Conservation (phyloP, 2,329 filamentous ascomycete species). For the Dactylellina haptotyla region DNA sequence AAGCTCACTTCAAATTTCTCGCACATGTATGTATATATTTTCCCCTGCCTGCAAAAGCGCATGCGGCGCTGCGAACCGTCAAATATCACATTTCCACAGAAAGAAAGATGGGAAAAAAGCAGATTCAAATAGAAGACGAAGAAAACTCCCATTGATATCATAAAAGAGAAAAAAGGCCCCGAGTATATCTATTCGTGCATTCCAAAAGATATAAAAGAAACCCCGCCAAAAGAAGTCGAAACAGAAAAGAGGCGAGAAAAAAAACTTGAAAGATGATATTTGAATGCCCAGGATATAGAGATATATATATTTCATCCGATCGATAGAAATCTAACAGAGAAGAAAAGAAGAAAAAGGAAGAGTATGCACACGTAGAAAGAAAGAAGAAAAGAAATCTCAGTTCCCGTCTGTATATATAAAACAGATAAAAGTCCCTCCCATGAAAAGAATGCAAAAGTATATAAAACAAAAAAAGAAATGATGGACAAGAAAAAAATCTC, state of each 20-base stretch:
- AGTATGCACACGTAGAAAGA: constrained; percentile 1
- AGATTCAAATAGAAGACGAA: no score
- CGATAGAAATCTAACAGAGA: background rate
- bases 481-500: constrained; percentile 40
- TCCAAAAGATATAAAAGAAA: no score
- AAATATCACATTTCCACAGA: no score
- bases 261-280: background rate
- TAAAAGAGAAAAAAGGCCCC: no score
- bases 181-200: no score
- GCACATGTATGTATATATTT: no score
- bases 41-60: no score
- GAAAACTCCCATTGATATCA: no score
- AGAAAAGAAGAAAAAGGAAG: constrained; percentile 4
- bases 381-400: constrained; percentile 1
- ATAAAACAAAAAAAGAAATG: constrained; percentile 2
- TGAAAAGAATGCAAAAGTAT: background rate
- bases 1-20: no score
- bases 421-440: constrained; percentile 7
- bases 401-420: constrained; percentile 7
- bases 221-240: background rate
- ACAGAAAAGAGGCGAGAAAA: background rate
- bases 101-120: no score
- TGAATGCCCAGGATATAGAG: no score
- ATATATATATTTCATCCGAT: background rate
- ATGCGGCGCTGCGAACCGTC: no score